phyloP scores from a whole-genome alignment of 2,329 filamentous ascomycete genomes.

The Leptographium wingfieldii region DNA sequence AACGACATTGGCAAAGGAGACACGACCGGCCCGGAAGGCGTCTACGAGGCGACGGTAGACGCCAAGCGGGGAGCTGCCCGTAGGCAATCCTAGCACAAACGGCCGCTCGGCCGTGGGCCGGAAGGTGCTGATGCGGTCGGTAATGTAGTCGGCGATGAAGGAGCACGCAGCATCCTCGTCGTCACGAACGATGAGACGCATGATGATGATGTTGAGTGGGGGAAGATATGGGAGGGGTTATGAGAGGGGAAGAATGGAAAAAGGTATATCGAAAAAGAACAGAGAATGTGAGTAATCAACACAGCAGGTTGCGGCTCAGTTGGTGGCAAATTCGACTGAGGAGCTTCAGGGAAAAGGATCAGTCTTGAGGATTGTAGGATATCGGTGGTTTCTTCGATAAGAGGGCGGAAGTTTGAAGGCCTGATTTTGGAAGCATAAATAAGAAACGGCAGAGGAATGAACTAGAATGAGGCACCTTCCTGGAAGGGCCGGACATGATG shows the following conservation, averaged over 20 bases:
- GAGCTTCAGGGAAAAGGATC: background rate
- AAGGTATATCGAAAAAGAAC: no score
- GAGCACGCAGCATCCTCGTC: conserved; percentile 47
- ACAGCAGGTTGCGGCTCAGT: background rate
- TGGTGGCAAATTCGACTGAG: background rate
- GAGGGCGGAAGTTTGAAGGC: background rate
- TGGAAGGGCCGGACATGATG: background rate
- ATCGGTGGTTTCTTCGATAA: background rate
- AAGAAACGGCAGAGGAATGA: background rate
- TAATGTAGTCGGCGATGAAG: conserved; percentile 62
- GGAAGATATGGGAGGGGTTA: background rate
- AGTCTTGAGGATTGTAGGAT: background rate
- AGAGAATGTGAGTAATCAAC: background rate
- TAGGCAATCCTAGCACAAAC: conserved; percentile 62
- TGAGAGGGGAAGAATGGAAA: background rate
- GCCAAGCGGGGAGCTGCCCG: conserved; percentile 56
- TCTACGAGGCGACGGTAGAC: conserved; percentile 58
- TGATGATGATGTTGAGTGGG: conserved; percentile 22
- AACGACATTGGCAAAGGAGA: conserved; percentile 50
- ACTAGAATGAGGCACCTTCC: background rate
- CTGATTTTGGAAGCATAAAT: background rate
- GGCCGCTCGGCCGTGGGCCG: conserved; percentile 49
- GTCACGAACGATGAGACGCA: conserved; percentile 63
- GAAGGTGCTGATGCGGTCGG: conserved; percentile 59
- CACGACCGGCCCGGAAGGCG: conserved; percentile 43